Percentiles rank a stretch among this genome's conserved stretches.
These are phyloP conservation scores for Hyaloscypha hepaticicola DNA, from an alignment of 495 filamentous ascomycete genomes.

Conservation along the genomic window DNA sequence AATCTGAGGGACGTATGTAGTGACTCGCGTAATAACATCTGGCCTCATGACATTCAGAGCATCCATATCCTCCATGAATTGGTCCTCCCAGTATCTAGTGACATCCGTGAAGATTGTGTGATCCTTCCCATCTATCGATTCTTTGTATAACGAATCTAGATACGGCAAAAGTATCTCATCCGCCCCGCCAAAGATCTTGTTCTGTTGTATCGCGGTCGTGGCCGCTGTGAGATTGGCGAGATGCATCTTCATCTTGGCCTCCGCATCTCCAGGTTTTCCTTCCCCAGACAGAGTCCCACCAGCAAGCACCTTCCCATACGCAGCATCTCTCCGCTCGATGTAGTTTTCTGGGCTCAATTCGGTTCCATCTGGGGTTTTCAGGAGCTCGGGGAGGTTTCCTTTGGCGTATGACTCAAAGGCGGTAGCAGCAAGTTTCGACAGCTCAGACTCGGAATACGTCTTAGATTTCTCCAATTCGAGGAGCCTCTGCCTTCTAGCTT, in stretches of 20 bases:
- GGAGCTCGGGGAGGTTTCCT: constrained; percentile 71
- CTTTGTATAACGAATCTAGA: constrained; percentile 73
- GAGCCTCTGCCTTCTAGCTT: constrained; percentile 19
- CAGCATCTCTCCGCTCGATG: constrained; percentile 51
- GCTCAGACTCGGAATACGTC: constrained; percentile 25
- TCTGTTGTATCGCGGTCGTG: constrained; percentile 51
- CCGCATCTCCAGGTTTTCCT: constrained; percentile 60
- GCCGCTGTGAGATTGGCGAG: constrained; percentile 71
- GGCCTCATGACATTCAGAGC: constrained; percentile 83
- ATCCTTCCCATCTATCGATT: constrained; percentile 71
- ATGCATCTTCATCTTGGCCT: constrained; percentile 93
- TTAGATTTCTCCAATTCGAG: constrained; percentile 30
- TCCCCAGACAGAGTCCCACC: constrained; percentile 62
- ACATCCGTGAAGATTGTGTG: constrained; percentile 70
- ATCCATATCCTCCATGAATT: constrained; percentile 82
- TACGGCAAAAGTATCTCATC: constrained; percentile 79
- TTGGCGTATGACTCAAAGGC: constrained; percentile 73
- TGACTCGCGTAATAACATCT: constrained; percentile 80
- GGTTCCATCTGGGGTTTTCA: constrained; percentile 36
- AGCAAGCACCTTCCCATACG: constrained; percentile 62
- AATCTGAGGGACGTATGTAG: constrained; percentile 85
- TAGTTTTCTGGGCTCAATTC: constrained; percentile 52
- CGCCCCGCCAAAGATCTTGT: constrained; percentile 45
- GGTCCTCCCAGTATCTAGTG: constrained; percentile 76
- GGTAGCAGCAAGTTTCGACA: constrained; percentile 51